Base-by-base conservation (phyloP, 345 rosid species). In the Eucalyptus brandiana region DNA sequence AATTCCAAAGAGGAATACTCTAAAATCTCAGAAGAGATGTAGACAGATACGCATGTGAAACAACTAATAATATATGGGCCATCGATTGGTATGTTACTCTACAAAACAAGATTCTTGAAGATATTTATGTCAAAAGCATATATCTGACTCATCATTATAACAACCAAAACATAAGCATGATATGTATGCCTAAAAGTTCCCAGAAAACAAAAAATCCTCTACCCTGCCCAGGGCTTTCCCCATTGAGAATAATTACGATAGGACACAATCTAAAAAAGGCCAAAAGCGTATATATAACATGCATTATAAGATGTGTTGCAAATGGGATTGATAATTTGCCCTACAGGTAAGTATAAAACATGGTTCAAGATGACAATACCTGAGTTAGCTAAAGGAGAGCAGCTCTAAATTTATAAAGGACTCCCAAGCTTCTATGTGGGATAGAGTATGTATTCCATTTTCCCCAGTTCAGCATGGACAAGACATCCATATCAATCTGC, bases 171-270 rank as follows among this genome's bases (percentile, higher is more conserved):
- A 28, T 28, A 60, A 60, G 67, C 67, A 60, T 28, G 16, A 28
- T 28, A 60, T 6, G 34, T 12, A 60, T 4, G 69, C 69, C 69
- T 28, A 28, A 28, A 60, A 28, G 34, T 60, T 60, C 4, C 69
- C 32, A 0, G 2, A 28, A 60, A 60, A 60, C 4, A 28, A 26
- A 60, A 60, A 0, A 30, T 12, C 69, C 18, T 30, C 4, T 13
- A 6, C 4, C 69, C 32, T 12, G 7, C 69, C 1, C 4, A 13
- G 8, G 8, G 18, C 30, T 30, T 62, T 60, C 8, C 16, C 34
- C 69, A 34, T 30, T 13, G 4, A 6, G 69, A 62, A 28, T 62
- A 28, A 62, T 30, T 6, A 30, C 4, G 34, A 6, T 4, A 62
- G 8, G 15, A 30, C 32, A 62, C 17, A 62, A 62, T 62, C 17